Evolutionary conservation across 2,329 filamentous ascomycete species (phyloP), one percentile per base, ranked within the genome.

Genomic region (Nigrospora oryzae): DNA sequence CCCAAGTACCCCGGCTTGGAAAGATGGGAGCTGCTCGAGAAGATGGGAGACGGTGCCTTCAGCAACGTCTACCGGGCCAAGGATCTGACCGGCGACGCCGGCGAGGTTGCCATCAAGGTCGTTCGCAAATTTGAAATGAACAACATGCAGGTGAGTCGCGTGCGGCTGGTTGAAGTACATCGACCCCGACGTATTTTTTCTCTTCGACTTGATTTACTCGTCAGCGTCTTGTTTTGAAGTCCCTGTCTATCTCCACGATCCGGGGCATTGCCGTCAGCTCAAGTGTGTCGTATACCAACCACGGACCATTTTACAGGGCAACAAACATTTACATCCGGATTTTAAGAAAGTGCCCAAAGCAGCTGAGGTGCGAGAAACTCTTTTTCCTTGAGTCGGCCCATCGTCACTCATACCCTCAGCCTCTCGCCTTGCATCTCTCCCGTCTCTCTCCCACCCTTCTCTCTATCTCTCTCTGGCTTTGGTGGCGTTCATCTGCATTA

Each of bases 91-190:
- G 85, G 86, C 36, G 73, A 83, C 50, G 77, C 79, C 51, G 81
- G 79, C 53, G 84, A 97, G 62, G 89, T 93, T 32, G 93, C 91
- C 56, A 97, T 98, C 75, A 98, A 98, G 68, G 93, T 98, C 42
- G 93, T 98, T 52, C 86, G 93, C 61, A 97, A 97, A 70, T 97
- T 89, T 64, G 93, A 98, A 69, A 96, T 98, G 88, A 97, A 95
- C 70, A 90, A 84, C 54, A 89, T 85, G 74, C 93, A 97, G 89
- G 93, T 98, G 79, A 79, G 89, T 84, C 28, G 45, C 52, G 23
- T 7, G 62, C 53, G 52, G 53, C 51, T 50, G 52, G 55, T 50
- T 62, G 60, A 52, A 52, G 54, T 51, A 57, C 48, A 46, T 47
- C 53, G 53, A 54, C 51, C 53, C 49, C 23, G 23, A 28, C 23